Percentiles rank a stretch among this genome's conserved stretches.
These are phyloP conservation scores for Xylariaceae sp. DNA, from an alignment of 2,329 filamentous ascomycete species.

Conservation along the genomic window DNA sequence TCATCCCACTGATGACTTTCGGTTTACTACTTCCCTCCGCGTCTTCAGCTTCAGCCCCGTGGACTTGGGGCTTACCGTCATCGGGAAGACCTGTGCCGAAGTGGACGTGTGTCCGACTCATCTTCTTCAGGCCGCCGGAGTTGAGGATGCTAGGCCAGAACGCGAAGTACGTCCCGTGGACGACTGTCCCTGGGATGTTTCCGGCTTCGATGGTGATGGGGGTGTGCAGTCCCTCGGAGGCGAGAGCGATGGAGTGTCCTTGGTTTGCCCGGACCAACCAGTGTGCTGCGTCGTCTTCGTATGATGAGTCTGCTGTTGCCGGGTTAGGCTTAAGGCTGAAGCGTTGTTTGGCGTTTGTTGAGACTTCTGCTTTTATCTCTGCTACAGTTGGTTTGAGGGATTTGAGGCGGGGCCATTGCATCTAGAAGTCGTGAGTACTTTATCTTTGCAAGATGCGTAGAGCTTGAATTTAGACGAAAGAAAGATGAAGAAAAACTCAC, in stretches of 20 bases:
- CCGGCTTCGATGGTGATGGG: slow-evolving; percentile 59
- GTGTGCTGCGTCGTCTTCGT: slow-evolving; percentile 52
- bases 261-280: slow-evolving; percentile 95
- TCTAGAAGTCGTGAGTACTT: slow-evolving; percentile 31
- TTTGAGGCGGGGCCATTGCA: slow-evolving; percentile 58
- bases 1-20: slow-evolving; percentile 75
- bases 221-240: slow-evolving; percentile 67
- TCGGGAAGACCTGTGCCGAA: slow-evolving; percentile 73
- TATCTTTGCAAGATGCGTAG: too few species aligned
- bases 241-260: slow-evolving; percentile 80
- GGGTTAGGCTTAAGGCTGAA: slow-evolving; percentile 70
- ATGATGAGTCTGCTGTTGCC: slow-evolving; percentile 22
- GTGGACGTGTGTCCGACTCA: slow-evolving; percentile 87
- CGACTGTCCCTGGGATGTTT: slow-evolving; percentile 63
- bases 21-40: background rate
- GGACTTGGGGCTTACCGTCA: slow-evolving; percentile 20
- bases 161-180: slow-evolving; percentile 86
- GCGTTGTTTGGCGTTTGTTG: slow-evolving; percentile 82
- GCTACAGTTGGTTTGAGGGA: slow-evolving; percentile 70
- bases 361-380: slow-evolving; percentile 70
- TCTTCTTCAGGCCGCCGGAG: slow-evolving; percentile 74
- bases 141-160: slow-evolving; percentile 73
- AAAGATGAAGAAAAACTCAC: slow-evolving; percentile 41
- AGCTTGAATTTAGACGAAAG: too few species aligned
- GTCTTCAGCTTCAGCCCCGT: slow-evolving; percentile 13